phyloP scores from a whole-genome alignment of 2,329 filamentous ascomycete genomes.

The Volutella citrinella region DNA sequence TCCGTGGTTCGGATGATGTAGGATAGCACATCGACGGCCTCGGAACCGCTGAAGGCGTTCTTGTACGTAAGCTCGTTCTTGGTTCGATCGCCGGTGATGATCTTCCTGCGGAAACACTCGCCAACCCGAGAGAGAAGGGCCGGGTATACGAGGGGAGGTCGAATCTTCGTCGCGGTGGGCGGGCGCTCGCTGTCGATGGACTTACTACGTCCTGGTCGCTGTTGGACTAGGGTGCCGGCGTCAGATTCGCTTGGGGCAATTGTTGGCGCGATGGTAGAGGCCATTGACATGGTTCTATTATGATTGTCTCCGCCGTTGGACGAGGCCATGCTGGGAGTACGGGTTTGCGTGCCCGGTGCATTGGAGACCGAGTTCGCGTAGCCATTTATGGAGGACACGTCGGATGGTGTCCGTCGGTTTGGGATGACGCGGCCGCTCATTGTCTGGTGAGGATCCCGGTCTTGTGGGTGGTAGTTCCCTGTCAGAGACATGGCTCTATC shows the following conservation, averaged over 20 bases:
- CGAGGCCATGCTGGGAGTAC: conserved; percentile 61
- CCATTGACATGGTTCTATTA: conserved; percentile 83
- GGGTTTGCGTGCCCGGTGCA: conserved; percentile 52
- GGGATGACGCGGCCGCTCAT: conserved; percentile 93
- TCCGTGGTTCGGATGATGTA: conserved; percentile 98
- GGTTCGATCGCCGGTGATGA: conserved; percentile 79
- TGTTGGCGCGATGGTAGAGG: conserved; percentile 74
- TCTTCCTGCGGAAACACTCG: conserved; percentile 86
- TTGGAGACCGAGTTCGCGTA: conserved; percentile 37
- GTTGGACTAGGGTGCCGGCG: conserved; percentile 46
- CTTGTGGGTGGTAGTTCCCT: conserved; percentile 64
- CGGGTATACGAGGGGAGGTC: conserved; percentile 85
- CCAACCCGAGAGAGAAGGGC: conserved; percentile 91
- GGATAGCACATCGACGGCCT: conserved; percentile 91
- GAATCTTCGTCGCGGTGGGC: conserved; percentile 58
- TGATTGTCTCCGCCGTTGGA: conserved; percentile 47
- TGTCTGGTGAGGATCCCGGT: conserved; percentile 80
- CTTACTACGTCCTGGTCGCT: conserved; percentile 57
- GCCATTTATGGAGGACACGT: conserved; percentile 36
- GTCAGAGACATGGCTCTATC: conserved; percentile 97
- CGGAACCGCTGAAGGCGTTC: conserved; percentile 91
- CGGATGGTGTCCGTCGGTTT: conserved; percentile 52
- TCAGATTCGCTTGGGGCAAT: conserved; percentile 60
- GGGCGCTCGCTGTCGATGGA: conserved; percentile 54
- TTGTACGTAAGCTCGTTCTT: conserved; percentile 98